These are phyloP conservation scores for Ormosia semicastrata DNA, from an alignment of 306 rosid genomes.

Conservation along the genomic window DNA sequence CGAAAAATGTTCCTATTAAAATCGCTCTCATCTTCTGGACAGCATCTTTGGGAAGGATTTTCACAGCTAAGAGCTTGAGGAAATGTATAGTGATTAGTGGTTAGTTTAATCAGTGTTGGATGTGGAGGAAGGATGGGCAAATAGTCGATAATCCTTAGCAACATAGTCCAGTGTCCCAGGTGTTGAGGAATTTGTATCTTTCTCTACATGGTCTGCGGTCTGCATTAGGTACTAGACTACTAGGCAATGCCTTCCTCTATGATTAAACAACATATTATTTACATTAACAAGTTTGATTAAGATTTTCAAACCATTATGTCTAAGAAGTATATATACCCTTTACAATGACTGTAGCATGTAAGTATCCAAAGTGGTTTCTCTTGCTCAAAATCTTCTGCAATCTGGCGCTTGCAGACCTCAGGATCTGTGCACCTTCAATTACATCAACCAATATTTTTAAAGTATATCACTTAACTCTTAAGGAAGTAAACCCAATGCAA, in stretches of 20 bases:
- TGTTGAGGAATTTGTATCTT: conserved; percentile 1
- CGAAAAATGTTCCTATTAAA: not conserved
- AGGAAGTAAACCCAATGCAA: conserved; percentile 12
- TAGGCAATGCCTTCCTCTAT: not conserved
- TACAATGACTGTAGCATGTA: conserved; percentile 80
- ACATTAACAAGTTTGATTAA: conserved; percentile 2
- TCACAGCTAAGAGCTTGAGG: not conserved
- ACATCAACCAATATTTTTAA: conserved; percentile 30
- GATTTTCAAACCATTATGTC: not conserved
- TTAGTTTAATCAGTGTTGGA: not conserved
- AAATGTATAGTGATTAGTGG: not conserved
- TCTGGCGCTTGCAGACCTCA: conserved; percentile 69
- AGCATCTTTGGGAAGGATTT: not conserved
- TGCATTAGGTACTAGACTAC: conserved; percentile 6
- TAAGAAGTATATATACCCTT: conserved; percentile 47
- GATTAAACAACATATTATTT: not conserved
- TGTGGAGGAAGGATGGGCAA: not conserved
- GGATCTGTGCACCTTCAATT: conserved; percentile 83
- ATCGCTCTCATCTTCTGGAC: not conserved
- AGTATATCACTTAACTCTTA: not conserved
- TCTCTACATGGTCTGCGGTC: not conserved
- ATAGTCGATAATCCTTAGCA: not conserved
- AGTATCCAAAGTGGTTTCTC: conserved; percentile 92
- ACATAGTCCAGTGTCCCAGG: not conserved
- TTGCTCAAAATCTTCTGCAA: conserved; percentile 65